These are phyloP conservation scores for Claviceps lovelessii DNA, from an alignment of 2,329 filamentous ascomycete species.

Conservation along the genomic window DNA sequence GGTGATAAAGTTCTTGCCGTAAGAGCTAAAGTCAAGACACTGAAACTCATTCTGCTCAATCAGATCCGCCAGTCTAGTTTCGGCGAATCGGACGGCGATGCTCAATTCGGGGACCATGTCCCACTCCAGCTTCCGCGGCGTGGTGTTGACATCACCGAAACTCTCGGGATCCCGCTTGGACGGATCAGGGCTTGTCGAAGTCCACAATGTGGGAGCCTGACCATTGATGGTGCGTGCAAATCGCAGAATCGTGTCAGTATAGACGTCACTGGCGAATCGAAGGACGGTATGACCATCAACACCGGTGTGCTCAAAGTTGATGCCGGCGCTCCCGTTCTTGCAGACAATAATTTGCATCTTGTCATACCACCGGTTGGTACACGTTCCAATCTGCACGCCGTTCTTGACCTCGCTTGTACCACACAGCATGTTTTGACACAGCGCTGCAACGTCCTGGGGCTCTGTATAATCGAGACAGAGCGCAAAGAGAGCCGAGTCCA, in stretches of 20 bases:
- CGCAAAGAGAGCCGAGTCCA: conserved; percentile 86
- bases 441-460: conserved; percentile 60
- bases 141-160: conserved; percentile 87
- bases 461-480: conserved; percentile 89
- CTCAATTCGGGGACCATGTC: conserved; percentile 87
- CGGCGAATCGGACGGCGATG: conserved; percentile 85
- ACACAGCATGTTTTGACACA: conserved; percentile 98
- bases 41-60: conserved; percentile 95
- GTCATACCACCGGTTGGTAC: conserved; percentile 97
- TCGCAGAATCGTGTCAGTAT: conserved; percentile 92
- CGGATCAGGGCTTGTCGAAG: conserved; percentile 78
- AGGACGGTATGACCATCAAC: conserved; percentile 96
- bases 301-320: conserved; percentile 98
- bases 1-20: conserved; percentile 96
- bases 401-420: conserved; percentile 83
- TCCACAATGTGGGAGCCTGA: conserved; percentile 81
- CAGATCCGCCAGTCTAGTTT: conserved; percentile 83
- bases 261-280: conserved; percentile 88
- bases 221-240: conserved; percentile 94
- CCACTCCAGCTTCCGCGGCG: conserved; percentile 93
- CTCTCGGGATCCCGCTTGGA: conserved; percentile 80
- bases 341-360: conserved; percentile 98
- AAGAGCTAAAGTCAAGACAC: conserved; percentile 74
- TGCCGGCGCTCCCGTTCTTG: conserved; percentile 94
- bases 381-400: conserved; percentile 91